phyloP scores from a whole-genome alignment of 164 flowering plant genomes.

The Vitis labrusca region DNA sequence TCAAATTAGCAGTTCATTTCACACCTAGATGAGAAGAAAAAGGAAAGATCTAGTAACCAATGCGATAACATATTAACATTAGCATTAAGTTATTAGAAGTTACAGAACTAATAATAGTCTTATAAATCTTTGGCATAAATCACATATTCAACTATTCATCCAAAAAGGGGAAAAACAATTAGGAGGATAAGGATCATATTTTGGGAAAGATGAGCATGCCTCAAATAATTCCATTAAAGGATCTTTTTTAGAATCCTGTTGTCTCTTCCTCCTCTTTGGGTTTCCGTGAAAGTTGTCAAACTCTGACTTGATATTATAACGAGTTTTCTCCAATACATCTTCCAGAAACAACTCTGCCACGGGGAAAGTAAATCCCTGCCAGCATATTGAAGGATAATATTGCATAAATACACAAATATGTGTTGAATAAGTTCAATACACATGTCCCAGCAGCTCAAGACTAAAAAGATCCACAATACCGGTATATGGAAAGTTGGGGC shows the following conservation, averaged over 20 bases:
- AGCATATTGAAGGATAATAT: slow-evolving; percentile 8
- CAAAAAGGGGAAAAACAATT: not conserved
- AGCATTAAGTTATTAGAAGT: too few relatives aligned
- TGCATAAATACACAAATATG: not conserved
- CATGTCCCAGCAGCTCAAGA: not conserved
- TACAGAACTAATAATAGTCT: too few relatives aligned
- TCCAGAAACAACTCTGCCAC: slow-evolving; percentile 79
- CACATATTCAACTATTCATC: too few relatives aligned
- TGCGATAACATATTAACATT: too few relatives aligned
- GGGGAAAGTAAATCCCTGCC: slow-evolving; percentile 86
- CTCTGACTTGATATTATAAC: slow-evolving; percentile 60
- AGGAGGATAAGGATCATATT: not conserved
- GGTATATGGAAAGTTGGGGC: slow-evolving; percentile 89
- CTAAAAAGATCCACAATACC: slow-evolving; percentile 35
- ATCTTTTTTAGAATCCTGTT: slow-evolving; percentile 68
- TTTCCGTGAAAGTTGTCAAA: slow-evolving; percentile 57
- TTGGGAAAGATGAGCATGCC: slow-evolving; percentile 38
- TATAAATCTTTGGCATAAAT: too few relatives aligned
- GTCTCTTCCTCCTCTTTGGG: slow-evolving; percentile 60
- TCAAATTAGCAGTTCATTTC: too few relatives aligned
- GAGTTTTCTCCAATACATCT: slow-evolving; percentile 81
- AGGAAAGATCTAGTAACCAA: too few relatives aligned
- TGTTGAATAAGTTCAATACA: not conserved
- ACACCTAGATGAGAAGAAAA: too few relatives aligned
- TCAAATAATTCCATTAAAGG: slow-evolving; percentile 74